phyloP scores from a whole-genome alignment of 2,329 filamentous ascomycete genomes.

The Claviceps sp. region DNA sequence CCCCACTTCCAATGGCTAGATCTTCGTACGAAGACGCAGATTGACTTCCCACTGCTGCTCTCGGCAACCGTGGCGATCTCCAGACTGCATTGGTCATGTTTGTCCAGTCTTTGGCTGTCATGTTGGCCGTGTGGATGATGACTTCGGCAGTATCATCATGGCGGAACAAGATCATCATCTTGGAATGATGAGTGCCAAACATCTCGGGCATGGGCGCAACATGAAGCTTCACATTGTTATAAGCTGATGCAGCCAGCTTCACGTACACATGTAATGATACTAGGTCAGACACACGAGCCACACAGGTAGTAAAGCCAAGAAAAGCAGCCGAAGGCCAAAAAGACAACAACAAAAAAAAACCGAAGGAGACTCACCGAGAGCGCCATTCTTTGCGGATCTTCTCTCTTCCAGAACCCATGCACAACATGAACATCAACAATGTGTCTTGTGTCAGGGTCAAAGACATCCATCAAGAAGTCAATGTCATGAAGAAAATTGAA shows the following conservation, averaged over 20 bases:
- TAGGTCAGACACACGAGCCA: background rate
- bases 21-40: slow-evolving; percentile 1
- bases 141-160: slow-evolving; percentile 67
- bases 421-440: slow-evolving; percentile 41
- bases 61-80: slow-evolving; percentile 58
- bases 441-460: slow-evolving; percentile 36
- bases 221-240: slow-evolving; percentile 57
- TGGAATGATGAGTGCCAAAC: slow-evolving; percentile 76
- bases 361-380: slow-evolving; percentile 35
- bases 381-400: slow-evolving; percentile 43
- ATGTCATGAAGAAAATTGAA: slow-evolving; percentile 56
- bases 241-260: slow-evolving; percentile 30
- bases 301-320: background rate
- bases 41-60: slow-evolving; percentile 13
- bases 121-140: slow-evolving; percentile 80
- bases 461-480: slow-evolving; percentile 38
- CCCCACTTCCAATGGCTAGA: slow-evolving; percentile 40
- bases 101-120: slow-evolving; percentile 77
- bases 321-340: slow-evolving; percentile 3
- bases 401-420: slow-evolving; percentile 53
- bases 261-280: background rate
- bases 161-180: slow-evolving; percentile 75
- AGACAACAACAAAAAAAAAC: no score
- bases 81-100: slow-evolving; percentile 82
- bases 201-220: slow-evolving; percentile 68